Percentiles rank a stretch among this genome's conserved stretches.
phyloP scores from a whole-genome alignment of 1,284 basidiomycete genomes.

The Ganoderma leucocontextum region DNA sequence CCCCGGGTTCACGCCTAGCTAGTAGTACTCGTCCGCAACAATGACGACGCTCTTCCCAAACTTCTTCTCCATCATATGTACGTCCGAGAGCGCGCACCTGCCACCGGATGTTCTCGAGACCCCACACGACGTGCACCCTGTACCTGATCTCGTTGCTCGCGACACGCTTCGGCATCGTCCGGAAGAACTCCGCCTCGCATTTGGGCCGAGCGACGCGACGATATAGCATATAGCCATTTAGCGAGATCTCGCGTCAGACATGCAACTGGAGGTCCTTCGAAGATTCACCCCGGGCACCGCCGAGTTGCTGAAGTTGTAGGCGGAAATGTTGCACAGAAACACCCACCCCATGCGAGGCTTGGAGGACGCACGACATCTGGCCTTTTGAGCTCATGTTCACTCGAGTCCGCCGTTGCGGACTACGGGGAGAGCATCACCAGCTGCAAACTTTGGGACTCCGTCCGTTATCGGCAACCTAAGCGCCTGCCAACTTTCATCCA shows the following conservation, averaged over 20 bases:
- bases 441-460: no score
- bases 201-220: conserved; percentile 50
- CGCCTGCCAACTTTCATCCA: no score
- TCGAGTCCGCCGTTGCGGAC: no score
- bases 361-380: no score
- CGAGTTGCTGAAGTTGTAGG: no score
- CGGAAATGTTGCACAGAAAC: no score
- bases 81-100: conserved; percentile 55
- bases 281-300: no score
- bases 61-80: conserved; percentile 62
- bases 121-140: conserved; percentile 59
- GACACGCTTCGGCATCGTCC: conserved; percentile 58
- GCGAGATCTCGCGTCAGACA: conserved; percentile 58
- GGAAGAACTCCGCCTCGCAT: conserved; percentile 56
- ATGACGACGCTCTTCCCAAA: conserved; percentile 64
- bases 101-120: conserved; percentile 61
- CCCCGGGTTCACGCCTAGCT: no score
- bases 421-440: no score
- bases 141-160: conserved; percentile 68
- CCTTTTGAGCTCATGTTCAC: no score
- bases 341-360: no score
- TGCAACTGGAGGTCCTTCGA: conserved; percentile 47
- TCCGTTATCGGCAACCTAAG: no score
- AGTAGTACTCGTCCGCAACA: conserved; percentile 50
- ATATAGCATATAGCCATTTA: conserved; percentile 77